A percentile compares a stretch with the other conserved stretches of the same genome.
These are phyloP conservation scores for Anacardium occidentale DNA, from an alignment of 345 rosid genomes.

Conservation along the genomic window DNA sequence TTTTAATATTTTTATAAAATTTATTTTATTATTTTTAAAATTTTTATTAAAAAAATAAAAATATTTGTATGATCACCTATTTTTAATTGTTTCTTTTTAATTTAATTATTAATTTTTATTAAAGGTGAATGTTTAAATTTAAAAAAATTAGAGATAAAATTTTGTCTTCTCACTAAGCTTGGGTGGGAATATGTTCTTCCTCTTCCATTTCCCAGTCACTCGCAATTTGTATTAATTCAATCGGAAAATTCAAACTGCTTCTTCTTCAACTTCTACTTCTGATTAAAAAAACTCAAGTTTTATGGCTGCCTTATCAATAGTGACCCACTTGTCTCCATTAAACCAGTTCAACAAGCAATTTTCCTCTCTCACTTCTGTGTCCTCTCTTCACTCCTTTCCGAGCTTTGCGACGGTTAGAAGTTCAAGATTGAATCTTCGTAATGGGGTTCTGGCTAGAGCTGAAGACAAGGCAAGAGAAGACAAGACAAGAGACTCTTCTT, in stretches of 20 bases:
- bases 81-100: no score
- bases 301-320: constrained; percentile 64
- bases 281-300: constrained; percentile 8
- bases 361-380: constrained; percentile 20
- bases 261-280: neutral
- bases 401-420: constrained; percentile 35
- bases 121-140: no score
- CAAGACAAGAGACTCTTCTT: constrained; percentile 50
- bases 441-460: constrained; percentile 57
- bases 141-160: no score
- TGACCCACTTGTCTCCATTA: constrained; percentile 38
- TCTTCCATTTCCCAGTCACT: neutral
- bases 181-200: constrained; percentile 3
- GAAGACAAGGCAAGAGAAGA: constrained; percentile 74
- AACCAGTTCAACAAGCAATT: constrained; percentile 32
- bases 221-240: neutral
- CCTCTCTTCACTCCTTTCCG: constrained; percentile 29
- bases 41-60: no score
- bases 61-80: no score
- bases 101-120: no score
- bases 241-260: neutral
- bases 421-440: constrained; percentile 40
- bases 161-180: no score
- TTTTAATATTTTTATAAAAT: no score
- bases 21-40: no score